phyloP scores from a whole-genome alignment of 2,329 filamentous ascomycete species.

The Cytospora mali region DNA sequence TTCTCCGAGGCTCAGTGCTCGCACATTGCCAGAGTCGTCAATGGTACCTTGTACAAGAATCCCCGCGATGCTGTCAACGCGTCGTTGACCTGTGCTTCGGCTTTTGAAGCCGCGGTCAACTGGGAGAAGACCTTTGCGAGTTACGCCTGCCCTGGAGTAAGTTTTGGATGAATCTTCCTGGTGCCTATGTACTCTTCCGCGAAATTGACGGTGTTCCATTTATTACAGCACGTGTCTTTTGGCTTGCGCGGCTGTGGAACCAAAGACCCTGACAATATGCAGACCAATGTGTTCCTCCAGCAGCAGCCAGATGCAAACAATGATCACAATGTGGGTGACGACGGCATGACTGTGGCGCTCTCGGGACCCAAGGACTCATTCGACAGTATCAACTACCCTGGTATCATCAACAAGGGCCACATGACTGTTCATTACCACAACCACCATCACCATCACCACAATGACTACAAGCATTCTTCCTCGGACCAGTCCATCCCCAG shows the following conservation, averaged over 20 bases:
- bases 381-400: not conserved
- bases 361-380: not conserved
- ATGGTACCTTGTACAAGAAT: not conserved
- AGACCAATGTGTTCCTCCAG: not conserved
- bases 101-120: not conserved
- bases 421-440: slow-evolving; percentile 7
- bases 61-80: not conserved
- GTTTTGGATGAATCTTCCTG: not conserved
- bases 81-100: not conserved
- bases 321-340: not conserved
- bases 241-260: not conserved
- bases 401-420: not conserved
- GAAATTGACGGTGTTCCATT: not conserved
- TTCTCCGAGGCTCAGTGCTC: slow-evolving; percentile 11
- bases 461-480: not conserved
- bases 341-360: not conserved
- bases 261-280: too few relatives aligned
- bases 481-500: not conserved
- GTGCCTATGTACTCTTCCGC: accelerated
- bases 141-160: slow-evolving; percentile 1
- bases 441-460: not conserved
- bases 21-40: not conserved
- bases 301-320: not conserved
- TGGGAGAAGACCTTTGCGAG: slow-evolving; percentile 5
- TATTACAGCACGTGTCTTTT: not conserved